Evolutionary conservation across 1,139 yeast species (phyloP), one percentile per base, ranked within the genome.

Genomic region (Meyerozyma carpophila): DNA sequence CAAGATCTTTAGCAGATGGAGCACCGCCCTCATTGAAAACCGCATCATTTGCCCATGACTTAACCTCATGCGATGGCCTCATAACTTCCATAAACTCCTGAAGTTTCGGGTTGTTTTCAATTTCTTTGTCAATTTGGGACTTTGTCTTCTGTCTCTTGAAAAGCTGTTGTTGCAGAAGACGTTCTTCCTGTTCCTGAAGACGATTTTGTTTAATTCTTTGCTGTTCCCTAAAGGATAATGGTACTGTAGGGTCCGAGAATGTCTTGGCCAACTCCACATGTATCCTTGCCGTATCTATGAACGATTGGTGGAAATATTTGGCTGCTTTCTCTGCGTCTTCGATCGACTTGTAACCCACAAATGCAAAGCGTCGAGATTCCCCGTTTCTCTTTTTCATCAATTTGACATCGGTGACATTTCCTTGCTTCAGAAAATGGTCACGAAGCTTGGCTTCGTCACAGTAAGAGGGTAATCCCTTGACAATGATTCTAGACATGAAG

Each of bases 321-420:
- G 84, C 93, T 0, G 97, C 96, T 41, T 73, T 76, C 43, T 75
- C 79, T 0, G 98, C 98, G 57, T 88, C 96, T 5, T 67, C 75
- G 24, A 68, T 73, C 13, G 81, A 73, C 56, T 81, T 84, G 63
- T 77, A 93, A 0, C 99, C 99, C 46, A 94, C 72, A 57, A 93
- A 93, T 11, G 96, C 98, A 71, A 94, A 94, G 52, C 95, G 73
- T 63, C 99, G 79, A 11, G 96, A 86, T 57, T 84, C 86, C 29
- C 98, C 98, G 53, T 79, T 81, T 53, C 84, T 75, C 50, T 84
- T 85, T 54, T 79, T 83, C 79, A 90, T 79, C 40, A 93, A 71
- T 62, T 86, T 89, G 39, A 88, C 93, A 73, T 93, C 98, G 1
- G 98, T 88, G 26, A 90, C 88, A 48, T 73, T 68, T 41, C 81